phyloP scores from a whole-genome alignment of 192 early-diverging fungal genomes.

The Backusella liffmaniae region DNA sequence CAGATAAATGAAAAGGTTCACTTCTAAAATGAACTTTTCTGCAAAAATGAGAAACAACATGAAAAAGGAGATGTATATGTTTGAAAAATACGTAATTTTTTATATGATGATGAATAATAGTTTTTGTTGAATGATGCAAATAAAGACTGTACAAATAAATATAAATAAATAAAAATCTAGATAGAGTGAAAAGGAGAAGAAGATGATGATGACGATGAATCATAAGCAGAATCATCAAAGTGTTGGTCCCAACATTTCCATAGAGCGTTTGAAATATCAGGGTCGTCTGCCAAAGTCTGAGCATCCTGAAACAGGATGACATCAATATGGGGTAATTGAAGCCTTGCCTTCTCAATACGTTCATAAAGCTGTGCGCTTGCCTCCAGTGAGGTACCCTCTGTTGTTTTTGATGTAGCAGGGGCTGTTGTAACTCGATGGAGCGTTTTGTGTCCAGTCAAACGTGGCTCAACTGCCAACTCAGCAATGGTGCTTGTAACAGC shows the following conservation, averaged over 20 bases:
- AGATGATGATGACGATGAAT: background rate
- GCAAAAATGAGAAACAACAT: no score
- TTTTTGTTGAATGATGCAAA: no score
- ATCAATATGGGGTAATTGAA: background rate
- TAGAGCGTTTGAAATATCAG: slow-evolving; percentile 1
- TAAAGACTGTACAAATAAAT: background rate
- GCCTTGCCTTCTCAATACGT: background rate
- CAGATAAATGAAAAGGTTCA: no score
- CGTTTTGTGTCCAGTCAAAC: background rate
- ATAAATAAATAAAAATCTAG: background rate
- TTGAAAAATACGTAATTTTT: background rate
- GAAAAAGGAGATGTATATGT: background rate
- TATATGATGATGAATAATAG: background rate
- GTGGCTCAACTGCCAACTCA: background rate
- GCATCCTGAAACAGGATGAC: slow-evolving; percentile 1
- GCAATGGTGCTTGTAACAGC: background rate
- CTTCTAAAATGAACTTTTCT: no score
- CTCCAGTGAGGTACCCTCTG: no score
- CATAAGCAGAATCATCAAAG: background rate
- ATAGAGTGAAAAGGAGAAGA: background rate
- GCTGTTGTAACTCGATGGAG: background rate
- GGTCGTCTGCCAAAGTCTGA: background rate
- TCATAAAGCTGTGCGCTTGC: background rate
- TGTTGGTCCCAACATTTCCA: background rate
- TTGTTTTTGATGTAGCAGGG: background rate